Conservation (phyloP, 495 filamentous ascomycete genomes). For the Astrothelium macrocarpum region DNA sequence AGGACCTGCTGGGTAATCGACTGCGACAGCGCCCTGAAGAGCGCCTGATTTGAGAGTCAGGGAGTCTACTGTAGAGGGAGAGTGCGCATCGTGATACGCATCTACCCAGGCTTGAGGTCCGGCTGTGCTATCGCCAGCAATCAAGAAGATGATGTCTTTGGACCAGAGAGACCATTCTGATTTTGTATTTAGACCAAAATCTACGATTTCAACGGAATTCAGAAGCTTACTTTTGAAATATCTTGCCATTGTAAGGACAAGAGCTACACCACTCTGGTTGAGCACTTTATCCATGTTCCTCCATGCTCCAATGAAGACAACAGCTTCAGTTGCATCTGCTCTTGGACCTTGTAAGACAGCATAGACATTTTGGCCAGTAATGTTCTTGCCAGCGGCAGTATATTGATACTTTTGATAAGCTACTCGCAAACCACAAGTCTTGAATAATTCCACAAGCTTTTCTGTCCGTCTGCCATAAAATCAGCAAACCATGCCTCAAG, state of each 20-base stretch:
- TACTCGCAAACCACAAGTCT: slow-evolving; percentile 69
- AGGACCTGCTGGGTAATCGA: slow-evolving; percentile 67
- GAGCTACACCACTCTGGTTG: slow-evolving; percentile 77
- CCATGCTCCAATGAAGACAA: slow-evolving; percentile 86
- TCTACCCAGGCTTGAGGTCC: slow-evolving; percentile 96
- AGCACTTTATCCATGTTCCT: slow-evolving; percentile 67
- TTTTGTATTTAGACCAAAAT: neutral
- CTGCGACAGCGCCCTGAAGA: slow-evolving; percentile 80
- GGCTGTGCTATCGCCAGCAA: slow-evolving; percentile 77
- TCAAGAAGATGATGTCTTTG: slow-evolving; percentile 91
- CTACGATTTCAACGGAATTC: neutral
- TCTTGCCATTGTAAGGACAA: slow-evolving; percentile 75
- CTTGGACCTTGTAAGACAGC: slow-evolving; percentile 89
- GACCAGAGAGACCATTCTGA: slow-evolving; percentile 94
- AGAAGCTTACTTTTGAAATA: slow-evolving; percentile 70
- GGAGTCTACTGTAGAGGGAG: slow-evolving; percentile 54
- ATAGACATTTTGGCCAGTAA: slow-evolving; percentile 84
- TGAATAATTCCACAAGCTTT: slow-evolving; percentile 63
- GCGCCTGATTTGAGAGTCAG: slow-evolving; percentile 85
- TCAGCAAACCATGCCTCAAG: neutral
- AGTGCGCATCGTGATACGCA: slow-evolving; percentile 86
- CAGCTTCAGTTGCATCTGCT: slow-evolving; percentile 95
- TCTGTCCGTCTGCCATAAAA: slow-evolving; percentile 32
- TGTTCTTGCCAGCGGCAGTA: slow-evolving; percentile 57
- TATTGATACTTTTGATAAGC: slow-evolving; percentile 80